phyloP scores from a whole-genome alignment of 2,329 filamentous ascomycete genomes.

The Talaromyces sp. region DNA sequence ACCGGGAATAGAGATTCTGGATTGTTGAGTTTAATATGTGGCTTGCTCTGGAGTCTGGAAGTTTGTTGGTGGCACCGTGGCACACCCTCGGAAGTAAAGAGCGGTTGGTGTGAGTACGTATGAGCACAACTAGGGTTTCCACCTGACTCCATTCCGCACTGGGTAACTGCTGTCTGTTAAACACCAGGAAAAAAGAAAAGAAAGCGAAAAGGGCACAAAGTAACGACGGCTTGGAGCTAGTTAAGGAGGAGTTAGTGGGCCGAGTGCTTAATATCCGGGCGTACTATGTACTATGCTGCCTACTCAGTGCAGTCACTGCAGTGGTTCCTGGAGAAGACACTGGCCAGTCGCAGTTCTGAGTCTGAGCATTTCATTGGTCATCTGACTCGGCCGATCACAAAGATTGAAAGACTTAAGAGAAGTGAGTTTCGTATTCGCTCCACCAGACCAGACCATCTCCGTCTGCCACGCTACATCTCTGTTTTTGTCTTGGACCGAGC shows the following conservation, averaged over 20 bases:
- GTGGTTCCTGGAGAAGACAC: background rate
- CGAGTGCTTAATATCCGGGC: slow-evolving; percentile 1
- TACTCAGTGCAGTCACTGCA: background rate
- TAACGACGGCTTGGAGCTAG: slow-evolving; percentile 1
- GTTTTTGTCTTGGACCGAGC: background rate
- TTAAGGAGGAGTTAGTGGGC: background rate
- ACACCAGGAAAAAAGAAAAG: background rate
- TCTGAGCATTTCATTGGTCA: background rate
- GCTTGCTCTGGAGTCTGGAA: background rate
- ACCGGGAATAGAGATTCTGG: background rate
- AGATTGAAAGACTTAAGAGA: background rate
- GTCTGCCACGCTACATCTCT: background rate
- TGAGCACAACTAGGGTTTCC: background rate
- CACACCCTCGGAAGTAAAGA: slow-evolving; percentile 5
- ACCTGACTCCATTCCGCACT: background rate
- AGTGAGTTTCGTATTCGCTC: slow-evolving; percentile 7
- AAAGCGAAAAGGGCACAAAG: background rate
- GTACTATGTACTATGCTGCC: background rate
- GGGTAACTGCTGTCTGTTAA: background rate
- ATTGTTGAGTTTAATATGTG: background rate
- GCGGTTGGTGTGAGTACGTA: background rate
- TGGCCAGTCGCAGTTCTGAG: too few species aligned
- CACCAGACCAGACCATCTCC: slow-evolving; percentile 6
- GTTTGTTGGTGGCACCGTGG: slow-evolving; percentile 3
- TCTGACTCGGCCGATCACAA: slow-evolving; percentile 11